Evolutionary conservation across 257 asterid genomes (phyloP).

Genomic region (Verbena officinalis): DNA sequence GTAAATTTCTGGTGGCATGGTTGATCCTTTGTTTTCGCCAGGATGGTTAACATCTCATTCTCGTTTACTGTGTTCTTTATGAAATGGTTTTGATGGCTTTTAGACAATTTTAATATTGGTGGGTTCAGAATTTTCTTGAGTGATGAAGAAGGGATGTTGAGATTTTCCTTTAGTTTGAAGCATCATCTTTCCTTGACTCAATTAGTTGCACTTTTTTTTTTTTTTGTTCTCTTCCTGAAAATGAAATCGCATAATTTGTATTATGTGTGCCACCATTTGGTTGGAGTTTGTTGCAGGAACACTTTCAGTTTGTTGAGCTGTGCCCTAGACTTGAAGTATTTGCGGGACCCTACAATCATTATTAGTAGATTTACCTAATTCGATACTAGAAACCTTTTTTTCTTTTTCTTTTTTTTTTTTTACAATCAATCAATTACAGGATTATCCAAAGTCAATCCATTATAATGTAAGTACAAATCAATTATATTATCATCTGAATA

Average conservation of each 20-base stretch:
- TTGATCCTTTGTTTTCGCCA: conserved; percentile 36
- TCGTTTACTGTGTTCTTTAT: conserved; percentile 20
- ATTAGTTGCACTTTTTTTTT: conserved; percentile 7
- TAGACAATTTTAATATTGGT: conserved; percentile 27
- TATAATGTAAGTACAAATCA: too few relatives aligned
- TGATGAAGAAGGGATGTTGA: conserved; percentile 52
- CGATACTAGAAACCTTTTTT: not conserved
- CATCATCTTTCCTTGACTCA: conserved; percentile 19
- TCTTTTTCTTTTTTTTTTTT: not conserved
- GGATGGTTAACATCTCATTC: conserved; percentile 29
- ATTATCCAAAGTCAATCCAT: too few relatives aligned
- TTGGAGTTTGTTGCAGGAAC: conserved; percentile 33
- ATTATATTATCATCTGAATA: too few relatives aligned
- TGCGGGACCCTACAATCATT: conserved; percentile 17
- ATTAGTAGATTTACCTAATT: conserved; percentile 6
- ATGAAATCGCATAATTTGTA: not conserved
- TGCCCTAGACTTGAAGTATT: conserved; percentile 25
- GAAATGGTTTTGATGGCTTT: not conserved
- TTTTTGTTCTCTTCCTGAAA: not conserved
- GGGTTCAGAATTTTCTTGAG: conserved; percentile 44
- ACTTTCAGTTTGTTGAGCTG: conserved; percentile 36
- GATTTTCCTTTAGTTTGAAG: conserved; percentile 58
- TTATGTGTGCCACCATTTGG: conserved; percentile 21
- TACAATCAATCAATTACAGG: not conserved
- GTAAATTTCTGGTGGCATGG: conserved; percentile 62